Evolutionary conservation across 2,329 filamentous ascomycete species (phyloP).

Genomic region (Setomelanomma holmii): DNA sequence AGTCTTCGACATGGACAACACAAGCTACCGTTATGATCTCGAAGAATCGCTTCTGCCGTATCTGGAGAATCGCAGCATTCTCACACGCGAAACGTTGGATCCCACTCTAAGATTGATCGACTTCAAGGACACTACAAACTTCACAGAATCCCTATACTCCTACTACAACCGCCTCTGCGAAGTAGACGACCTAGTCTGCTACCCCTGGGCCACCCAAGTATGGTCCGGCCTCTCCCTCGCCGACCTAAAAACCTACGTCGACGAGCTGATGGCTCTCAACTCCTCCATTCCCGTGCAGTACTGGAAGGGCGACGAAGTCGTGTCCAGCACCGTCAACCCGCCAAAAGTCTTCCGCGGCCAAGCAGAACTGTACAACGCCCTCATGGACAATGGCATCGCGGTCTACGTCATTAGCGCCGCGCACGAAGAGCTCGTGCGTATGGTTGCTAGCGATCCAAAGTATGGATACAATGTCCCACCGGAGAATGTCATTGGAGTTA

Average conservation of each 20-base stretch:
- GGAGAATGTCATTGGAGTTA: slow-evolving; percentile 40
- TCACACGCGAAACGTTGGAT: slow-evolving; percentile 38
- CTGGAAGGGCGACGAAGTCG: slow-evolving; percentile 37
- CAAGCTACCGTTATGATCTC: slow-evolving; percentile 38
- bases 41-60: slow-evolving; percentile 40
- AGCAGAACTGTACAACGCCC: slow-evolving; percentile 36
- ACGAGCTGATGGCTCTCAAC: slow-evolving; percentile 39
- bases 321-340: slow-evolving; percentile 23
- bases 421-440: slow-evolving; percentile 41
- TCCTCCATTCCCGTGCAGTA: slow-evolving; percentile 30
- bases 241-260: slow-evolving; percentile 35
- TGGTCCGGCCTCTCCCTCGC: slow-evolving; percentile 37
- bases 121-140: slow-evolving; percentile 43
- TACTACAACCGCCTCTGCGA: slow-evolving; percentile 41
- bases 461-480: slow-evolving; percentile 42
- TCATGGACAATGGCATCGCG: slow-evolving; percentile 39
- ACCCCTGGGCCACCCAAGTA: slow-evolving; percentile 39
- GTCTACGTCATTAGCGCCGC: slow-evolving; percentile 41
- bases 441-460: slow-evolving; percentile 41
- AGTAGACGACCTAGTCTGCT: slow-evolving; percentile 39
- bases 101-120: slow-evolving; percentile 38
- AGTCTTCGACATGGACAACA: slow-evolving; percentile 44
- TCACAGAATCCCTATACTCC: slow-evolving; percentile 38
- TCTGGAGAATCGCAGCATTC: slow-evolving; percentile 40
- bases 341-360: slow-evolving; percentile 37